phyloP scores from a whole-genome alignment of 2,329 filamentous ascomycete genomes.

The Diaporthe humulicola region DNA sequence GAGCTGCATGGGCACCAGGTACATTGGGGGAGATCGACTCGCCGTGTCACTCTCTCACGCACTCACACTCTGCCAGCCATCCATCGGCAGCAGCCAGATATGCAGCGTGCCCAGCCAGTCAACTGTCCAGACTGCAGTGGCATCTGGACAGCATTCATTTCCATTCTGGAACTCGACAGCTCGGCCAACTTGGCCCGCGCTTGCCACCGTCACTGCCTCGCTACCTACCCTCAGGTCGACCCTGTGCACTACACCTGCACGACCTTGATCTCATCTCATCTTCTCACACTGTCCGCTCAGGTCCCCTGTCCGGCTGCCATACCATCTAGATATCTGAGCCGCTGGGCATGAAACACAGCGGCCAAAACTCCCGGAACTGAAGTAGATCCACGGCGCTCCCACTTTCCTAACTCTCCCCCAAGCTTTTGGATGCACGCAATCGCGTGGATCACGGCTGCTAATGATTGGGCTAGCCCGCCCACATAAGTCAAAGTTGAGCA shows the following conservation, averaged over 20 bases:
- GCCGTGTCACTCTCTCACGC: slow-evolving; percentile 8
- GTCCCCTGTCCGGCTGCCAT: slow-evolving; percentile 5
- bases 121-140: background rate
- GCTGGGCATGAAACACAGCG: slow-evolving; percentile 20
- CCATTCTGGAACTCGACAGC: slow-evolving; percentile 27
- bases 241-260: background rate
- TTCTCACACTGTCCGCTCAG: slow-evolving; percentile 5
- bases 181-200: slow-evolving; percentile 8
- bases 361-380: background rate
- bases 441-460: slow-evolving; percentile 25
- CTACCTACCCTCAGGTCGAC: background rate
- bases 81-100: slow-evolving; percentile 15
- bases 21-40: slow-evolving; percentile 8
- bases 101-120: slow-evolving; percentile 9
- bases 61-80: background rate
- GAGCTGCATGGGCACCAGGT: slow-evolving; percentile 7
- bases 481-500: slow-evolving; percentile 25
- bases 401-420: background rate
- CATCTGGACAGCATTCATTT: slow-evolving; percentile 14
- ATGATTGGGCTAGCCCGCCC: slow-evolving; percentile 8
- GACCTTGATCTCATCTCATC: slow-evolving; percentile 26
- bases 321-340: background rate
- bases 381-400: slow-evolving; percentile 8
- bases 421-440: slow-evolving; percentile 18
- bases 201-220: slow-evolving; percentile 11